Percentiles rank a stretch among this genome's conserved stretches.
Evolutionary conservation across 768 basidiomycete genomes (phyloP).

Genomic region (Leccinum barrowsii): DNA sequence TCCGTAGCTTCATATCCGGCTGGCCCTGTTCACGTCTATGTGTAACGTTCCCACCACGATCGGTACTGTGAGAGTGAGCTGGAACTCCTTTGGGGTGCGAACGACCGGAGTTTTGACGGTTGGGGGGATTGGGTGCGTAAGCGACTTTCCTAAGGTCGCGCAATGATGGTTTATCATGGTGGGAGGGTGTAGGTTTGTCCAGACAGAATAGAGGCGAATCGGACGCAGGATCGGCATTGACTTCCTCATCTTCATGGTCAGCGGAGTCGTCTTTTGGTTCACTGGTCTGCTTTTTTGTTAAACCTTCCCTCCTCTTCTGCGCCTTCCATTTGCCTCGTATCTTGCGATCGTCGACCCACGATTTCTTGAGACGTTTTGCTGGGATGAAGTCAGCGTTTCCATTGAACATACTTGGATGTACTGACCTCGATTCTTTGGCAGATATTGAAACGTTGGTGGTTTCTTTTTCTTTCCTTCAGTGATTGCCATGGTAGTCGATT

Average conservation of each 20-base stretch:
- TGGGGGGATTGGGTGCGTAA: constrained; percentile 56
- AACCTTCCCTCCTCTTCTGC: constrained; percentile 54
- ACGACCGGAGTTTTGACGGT: constrained; percentile 52
- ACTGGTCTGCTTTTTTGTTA: constrained; percentile 16
- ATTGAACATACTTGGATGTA: background rate
- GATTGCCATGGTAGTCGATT: background rate
- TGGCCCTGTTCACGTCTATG: constrained; percentile 37
- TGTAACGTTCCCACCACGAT: constrained; percentile 29
- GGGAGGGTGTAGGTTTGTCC: constrained; percentile 6
- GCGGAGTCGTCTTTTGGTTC: background rate
- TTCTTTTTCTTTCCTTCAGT: constrained; percentile 36
- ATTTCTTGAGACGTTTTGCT: constrained; percentile 81
- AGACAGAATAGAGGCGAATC: background rate
- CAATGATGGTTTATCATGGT: constrained; percentile 32
- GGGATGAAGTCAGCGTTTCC: constrained; percentile 6
- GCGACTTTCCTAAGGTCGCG: constrained; percentile 62
- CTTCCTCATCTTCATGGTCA: background rate
- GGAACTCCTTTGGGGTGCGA: constrained; percentile 28
- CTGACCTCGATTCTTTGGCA: constrained; percentile 61
- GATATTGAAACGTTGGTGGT: constrained; percentile 70
- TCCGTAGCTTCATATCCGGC: constrained; percentile 82
- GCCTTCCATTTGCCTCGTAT: constrained; percentile 76
- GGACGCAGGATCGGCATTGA: background rate
- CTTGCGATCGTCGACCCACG: constrained; percentile 76
- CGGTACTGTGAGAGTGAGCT: constrained; percentile 10